phyloP scores from a whole-genome alignment of 768 basidiomycete species.

The Paxillus rubicundulus region DNA sequence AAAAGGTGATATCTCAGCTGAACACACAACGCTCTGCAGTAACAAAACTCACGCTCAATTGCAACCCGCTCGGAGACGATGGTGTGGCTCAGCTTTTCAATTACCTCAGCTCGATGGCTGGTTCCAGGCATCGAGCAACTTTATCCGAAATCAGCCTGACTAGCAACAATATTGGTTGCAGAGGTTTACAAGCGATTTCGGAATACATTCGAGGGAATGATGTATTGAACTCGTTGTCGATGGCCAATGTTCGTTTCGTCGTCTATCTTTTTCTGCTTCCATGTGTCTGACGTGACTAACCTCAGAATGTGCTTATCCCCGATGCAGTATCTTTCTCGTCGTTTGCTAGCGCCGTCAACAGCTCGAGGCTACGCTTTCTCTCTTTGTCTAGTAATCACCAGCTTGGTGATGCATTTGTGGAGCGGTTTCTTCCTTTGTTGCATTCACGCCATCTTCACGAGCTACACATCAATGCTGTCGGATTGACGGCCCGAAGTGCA shows the following conservation, averaged over 20 bases:
- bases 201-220: constrained; percentile 49
- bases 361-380: constrained; percentile 49
- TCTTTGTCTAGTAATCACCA: constrained; percentile 48
- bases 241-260: constrained; percentile 50
- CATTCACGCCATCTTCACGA: constrained; percentile 47
- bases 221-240: constrained; percentile 43
- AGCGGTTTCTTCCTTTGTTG: constrained; percentile 48
- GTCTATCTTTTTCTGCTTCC: background rate
- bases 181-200: constrained; percentile 49
- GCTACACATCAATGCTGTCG: constrained; percentile 50
- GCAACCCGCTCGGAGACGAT: constrained; percentile 57
- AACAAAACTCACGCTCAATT: constrained; percentile 50
- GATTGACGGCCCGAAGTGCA: constrained; percentile 44
- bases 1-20: constrained; percentile 48
- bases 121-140: constrained; percentile 38
- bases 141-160: constrained; percentile 58
- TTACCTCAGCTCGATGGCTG: constrained; percentile 50
- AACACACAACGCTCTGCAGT: constrained; percentile 40
- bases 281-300: background rate
- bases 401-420: constrained; percentile 50
- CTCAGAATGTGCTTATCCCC: constrained; percentile 41
- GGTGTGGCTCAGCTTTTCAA: constrained; percentile 53
- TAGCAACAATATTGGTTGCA: constrained; percentile 50
- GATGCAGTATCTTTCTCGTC: constrained; percentile 34
- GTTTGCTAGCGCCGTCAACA: constrained; percentile 52